Conservation (phyloP, 768 basidiomycete species). For the Tulasnella sp. region DNA sequence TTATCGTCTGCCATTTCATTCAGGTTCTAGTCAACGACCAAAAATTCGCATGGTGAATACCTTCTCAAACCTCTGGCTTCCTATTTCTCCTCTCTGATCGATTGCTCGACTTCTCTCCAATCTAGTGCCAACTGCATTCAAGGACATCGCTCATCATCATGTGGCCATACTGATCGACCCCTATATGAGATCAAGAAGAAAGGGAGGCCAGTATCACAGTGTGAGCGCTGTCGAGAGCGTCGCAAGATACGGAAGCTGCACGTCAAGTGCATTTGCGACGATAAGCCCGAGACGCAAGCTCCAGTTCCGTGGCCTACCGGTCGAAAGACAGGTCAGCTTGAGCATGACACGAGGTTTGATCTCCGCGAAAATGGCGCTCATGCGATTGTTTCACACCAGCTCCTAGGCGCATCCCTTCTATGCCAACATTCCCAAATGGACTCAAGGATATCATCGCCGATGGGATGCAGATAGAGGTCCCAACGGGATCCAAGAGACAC, state of each 20-base stretch:
- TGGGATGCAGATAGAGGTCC: not conserved
- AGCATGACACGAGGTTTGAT: not conserved
- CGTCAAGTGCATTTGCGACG: constrained; percentile 65
- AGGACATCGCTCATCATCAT: constrained; percentile 84
- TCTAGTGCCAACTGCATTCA: constrained; percentile 84
- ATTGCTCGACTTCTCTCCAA: not conserved
- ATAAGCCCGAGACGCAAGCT: constrained; percentile 8
- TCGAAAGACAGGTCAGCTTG: constrained; percentile 10
- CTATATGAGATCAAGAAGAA: constrained; percentile 94
- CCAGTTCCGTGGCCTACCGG: constrained; percentile 7
- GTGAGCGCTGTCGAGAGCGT: constrained; percentile 70
- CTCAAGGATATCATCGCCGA: constrained; percentile 10
- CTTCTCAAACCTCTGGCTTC: not conserved
- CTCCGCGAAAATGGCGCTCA: not conserved
- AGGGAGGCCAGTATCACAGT: constrained; percentile 85
- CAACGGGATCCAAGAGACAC: constrained; percentile 2
- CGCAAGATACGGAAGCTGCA: constrained; percentile 75
- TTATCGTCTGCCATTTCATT: not conserved
- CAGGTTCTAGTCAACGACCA: constrained; percentile 10
- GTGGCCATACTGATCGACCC: constrained; percentile 76
- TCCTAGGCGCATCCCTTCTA: constrained; percentile 8
- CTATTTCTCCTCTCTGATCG: no score
- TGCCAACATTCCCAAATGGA: constrained; percentile 11
- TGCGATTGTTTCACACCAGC: not conserved
- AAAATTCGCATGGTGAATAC: constrained; percentile 11